Percentiles rank a stretch among this genome's conserved stretches.
These are phyloP conservation scores for Bacterosira constricta DNA, from an alignment of 108 stramenopile species.

Conservation along the genomic window DNA sequence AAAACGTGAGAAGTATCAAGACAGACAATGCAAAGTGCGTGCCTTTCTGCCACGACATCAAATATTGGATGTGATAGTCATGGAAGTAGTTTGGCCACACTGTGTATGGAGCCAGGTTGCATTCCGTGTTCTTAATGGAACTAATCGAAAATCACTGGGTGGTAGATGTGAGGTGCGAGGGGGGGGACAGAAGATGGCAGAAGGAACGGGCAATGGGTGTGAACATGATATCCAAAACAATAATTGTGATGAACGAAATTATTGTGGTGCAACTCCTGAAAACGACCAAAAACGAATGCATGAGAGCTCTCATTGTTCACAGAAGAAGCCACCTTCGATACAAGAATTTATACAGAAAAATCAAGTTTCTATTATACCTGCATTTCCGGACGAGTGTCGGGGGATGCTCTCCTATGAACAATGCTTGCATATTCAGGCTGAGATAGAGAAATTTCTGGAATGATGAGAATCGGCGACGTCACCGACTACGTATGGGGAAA, in stretches of 20 bases:
- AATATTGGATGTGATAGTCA: conserved; percentile 48
- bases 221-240: too few species aligned
- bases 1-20: too few species aligned
- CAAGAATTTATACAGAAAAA: conserved; percentile 11
- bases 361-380: conserved; percentile 34
- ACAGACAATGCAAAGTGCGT: conserved; percentile 5
- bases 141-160: background rate
- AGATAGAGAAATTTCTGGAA: conserved; percentile 28
- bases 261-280: too few species aligned
- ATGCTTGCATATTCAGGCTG: conserved; percentile 30
- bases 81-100: conserved; percentile 52
- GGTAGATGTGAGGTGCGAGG: background rate
- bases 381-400: conserved; percentile 39
- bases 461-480: too few species aligned
- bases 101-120: conserved; percentile 47
- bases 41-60: conserved; percentile 19
- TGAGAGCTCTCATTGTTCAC: too few species aligned
- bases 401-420: conserved; percentile 32
- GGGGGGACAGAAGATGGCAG: too few species aligned
- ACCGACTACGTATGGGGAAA: too few species aligned
- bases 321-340: background rate
- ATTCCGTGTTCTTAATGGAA: conserved; percentile 30
- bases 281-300: background rate
- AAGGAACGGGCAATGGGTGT: too few species aligned
- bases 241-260: too few species aligned